These are phyloP conservation scores for Sisymbrium irio DNA, from an alignment of 345 rosid species.

Conservation along the genomic window DNA sequence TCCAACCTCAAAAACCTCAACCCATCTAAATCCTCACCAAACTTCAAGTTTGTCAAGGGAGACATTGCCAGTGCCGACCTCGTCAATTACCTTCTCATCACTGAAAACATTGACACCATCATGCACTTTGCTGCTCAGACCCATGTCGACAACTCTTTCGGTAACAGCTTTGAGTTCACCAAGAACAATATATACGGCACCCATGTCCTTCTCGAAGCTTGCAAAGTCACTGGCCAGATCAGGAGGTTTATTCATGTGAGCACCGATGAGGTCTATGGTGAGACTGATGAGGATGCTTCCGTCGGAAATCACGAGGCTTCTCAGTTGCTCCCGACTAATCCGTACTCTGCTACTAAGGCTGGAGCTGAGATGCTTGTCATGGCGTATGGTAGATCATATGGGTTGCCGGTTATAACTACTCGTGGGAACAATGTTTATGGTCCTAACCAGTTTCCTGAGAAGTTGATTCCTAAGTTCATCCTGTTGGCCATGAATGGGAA, in stretches of 20 bases:
- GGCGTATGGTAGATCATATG: slow-evolving; percentile 90
- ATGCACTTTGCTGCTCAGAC: slow-evolving; percentile 97
- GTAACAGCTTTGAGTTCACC: slow-evolving; percentile 91
- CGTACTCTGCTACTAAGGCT: slow-evolving; percentile 86
- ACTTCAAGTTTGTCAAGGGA: slow-evolving; percentile 82
- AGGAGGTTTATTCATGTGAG: slow-evolving; percentile 90
- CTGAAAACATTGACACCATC: slow-evolving; percentile 81
- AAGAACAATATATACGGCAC: slow-evolving; percentile 87
- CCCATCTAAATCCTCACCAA: slow-evolving; percentile 65
- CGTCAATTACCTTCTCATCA: slow-evolving; percentile 87
- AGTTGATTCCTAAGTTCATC: slow-evolving; percentile 81
- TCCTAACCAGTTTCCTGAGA: slow-evolving; percentile 88
- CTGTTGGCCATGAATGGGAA: slow-evolving; percentile 60
- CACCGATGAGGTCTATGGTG: slow-evolving; percentile 93
- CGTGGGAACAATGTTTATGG: slow-evolving; percentile 93
- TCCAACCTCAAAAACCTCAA: slow-evolving; percentile 72
- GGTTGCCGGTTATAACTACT: slow-evolving; percentile 79
- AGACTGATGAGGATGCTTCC: slow-evolving; percentile 89
- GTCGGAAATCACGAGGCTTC: slow-evolving; percentile 91
- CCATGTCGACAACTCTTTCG: slow-evolving; percentile 84
- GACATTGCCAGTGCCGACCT: slow-evolving; percentile 88
- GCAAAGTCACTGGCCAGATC: slow-evolving; percentile 91
- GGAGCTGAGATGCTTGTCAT: slow-evolving; percentile 96
- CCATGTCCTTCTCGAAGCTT: slow-evolving; percentile 80
- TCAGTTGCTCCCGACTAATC: slow-evolving; percentile 86